Evolutionary conservation across 768 basidiomycete genomes (phyloP).

Genomic region (Lepiota venenata): DNA sequence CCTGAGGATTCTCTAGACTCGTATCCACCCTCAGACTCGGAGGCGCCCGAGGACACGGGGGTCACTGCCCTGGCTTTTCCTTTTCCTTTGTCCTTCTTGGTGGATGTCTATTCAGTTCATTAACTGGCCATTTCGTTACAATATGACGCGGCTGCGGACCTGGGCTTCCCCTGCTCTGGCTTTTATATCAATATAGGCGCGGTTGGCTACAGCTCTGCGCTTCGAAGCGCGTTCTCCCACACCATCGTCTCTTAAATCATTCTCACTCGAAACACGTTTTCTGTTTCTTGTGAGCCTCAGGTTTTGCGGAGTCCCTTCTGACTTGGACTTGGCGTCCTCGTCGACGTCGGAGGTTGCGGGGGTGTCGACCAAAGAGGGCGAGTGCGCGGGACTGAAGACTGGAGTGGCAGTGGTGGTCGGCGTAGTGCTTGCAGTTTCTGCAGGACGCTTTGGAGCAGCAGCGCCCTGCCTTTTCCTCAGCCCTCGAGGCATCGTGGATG

Average conservation of each 20-base stretch:
- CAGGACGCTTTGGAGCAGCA: background rate
- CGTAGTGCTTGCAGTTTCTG: slow-evolving; percentile 16
- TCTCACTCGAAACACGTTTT: slow-evolving; percentile 24
- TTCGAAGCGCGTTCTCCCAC: slow-evolving; percentile 25
- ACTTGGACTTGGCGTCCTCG: slow-evolving; percentile 18
- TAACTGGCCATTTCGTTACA: background rate
- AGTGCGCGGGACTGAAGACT: slow-evolving; percentile 43
- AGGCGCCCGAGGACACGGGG: slow-evolving; percentile 24
- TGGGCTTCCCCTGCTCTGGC: slow-evolving; percentile 22
- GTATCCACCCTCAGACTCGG: slow-evolving; percentile 34
- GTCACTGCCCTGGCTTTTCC: slow-evolving; percentile 30
- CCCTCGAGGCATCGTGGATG: slow-evolving; percentile 2
- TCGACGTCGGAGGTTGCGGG: slow-evolving; percentile 52
- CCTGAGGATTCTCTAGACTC: slow-evolving; percentile 44
- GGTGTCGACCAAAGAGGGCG: slow-evolving; percentile 42
- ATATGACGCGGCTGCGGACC: slow-evolving; percentile 14
- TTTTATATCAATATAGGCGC: slow-evolving; percentile 32
- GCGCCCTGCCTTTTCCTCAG: background rate
- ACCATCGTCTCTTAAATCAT: slow-evolving; percentile 20
- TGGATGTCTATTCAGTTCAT: slow-evolving; percentile 12
- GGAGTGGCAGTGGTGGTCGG: slow-evolving; percentile 47
- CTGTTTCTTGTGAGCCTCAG: slow-evolving; percentile 17
- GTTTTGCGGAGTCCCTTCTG: slow-evolving; percentile 9
- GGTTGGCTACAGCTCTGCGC: slow-evolving; percentile 30
- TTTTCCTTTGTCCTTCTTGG: slow-evolving; percentile 29